Conservation (phyloP, 2,329 filamentous ascomycete genomes). For the Colletotrichum brevisporum region DNA sequence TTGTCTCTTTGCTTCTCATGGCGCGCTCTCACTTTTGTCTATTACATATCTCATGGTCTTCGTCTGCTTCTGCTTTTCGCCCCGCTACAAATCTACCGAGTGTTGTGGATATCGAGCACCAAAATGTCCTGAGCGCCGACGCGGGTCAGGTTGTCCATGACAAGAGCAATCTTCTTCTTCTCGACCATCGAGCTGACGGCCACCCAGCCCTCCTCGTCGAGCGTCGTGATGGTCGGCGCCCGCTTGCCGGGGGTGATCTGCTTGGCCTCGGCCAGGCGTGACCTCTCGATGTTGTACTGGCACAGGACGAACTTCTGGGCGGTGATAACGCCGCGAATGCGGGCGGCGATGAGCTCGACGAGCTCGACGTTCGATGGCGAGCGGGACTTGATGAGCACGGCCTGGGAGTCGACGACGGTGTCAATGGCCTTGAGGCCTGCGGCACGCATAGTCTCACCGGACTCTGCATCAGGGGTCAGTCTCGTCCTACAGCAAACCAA, state of each 20-base stretch:
- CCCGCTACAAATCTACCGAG: conserved; percentile 58
- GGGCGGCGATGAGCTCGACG: conserved; percentile 85
- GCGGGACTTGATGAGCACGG: conserved; percentile 93
- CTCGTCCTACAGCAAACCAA: background rate
- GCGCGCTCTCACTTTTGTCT: conserved; percentile 1
- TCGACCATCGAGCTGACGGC: conserved; percentile 96
- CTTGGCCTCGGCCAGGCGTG: conserved; percentile 75
- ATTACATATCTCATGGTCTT: conserved; percentile 34
- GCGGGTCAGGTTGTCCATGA: conserved; percentile 86
- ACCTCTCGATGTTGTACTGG: conserved; percentile 92
- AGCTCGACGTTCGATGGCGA: conserved; percentile 84
- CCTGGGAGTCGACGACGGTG: conserved; percentile 89
- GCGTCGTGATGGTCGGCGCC: conserved; percentile 89
- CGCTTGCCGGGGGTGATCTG: conserved; percentile 93
- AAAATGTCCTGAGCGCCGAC: conserved; percentile 88
- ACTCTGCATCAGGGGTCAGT: conserved; percentile 72
- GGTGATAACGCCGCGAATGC: conserved; percentile 94
- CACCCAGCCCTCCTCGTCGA: conserved; percentile 93
- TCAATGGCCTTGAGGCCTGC: conserved; percentile 95
- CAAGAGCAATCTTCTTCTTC: conserved; percentile 85
- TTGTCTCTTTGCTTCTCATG: background rate
- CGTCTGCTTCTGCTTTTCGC: conserved; percentile 18
- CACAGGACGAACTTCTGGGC: conserved; percentile 95
- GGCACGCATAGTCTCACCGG: conserved; percentile 97
- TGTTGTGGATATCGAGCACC: conserved; percentile 88